Evolutionary conservation across 169 alveolate genomes (phyloP), one percentile per base, ranked within the genome.

Genomic region (Plasmodium cynomolgi): DNA sequence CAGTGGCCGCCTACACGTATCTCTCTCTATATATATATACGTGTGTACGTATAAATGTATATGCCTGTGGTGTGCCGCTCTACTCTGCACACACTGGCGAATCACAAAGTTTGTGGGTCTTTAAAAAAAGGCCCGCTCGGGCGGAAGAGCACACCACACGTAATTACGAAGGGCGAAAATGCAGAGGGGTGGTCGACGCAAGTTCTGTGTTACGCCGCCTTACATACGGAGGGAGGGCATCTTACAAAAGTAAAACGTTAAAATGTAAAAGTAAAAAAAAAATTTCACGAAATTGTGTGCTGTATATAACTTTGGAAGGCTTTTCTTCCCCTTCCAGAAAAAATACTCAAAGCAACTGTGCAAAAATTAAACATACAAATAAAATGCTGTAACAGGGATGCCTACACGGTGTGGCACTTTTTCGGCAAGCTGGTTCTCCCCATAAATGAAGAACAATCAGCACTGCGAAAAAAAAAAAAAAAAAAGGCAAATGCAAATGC

Each of bases 41-140:
- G n/a, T 47, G 20, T 39, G 68, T 50, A 81, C 62, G 68, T 26
- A 81, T 81, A 81, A 50, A 50, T 50, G 62, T 81, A 50, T 29
- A 81, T 29, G 33, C 34, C 39, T 50, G 13, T 39, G 33, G 0
- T 81, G 47, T 41, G 62, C 54, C 20, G 54, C 26, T 72, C 11
- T 72, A 29, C 44, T 47, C 58, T 74, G 3, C 54, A 74, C 47
- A 73, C 54, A 74, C 54, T 31, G 31, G 47, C 41, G 41, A 15
- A 31, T 74, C 75, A 62, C 75, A 62, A 3, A 62, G 2, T 62
- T 62, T 62, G 29, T 3, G 17, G 15, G 15, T 5, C 33, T 26
- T 13, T 71, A 9, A 47, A 33, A 74, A 74, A 31, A 31, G 41
- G 8, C 23, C 23, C 2, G 0, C 41, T 31, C 29, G 7, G 33